Conservation (phyloP, 2,329 filamentous ascomycete species). For the Epichloe glyceriae region DNA sequence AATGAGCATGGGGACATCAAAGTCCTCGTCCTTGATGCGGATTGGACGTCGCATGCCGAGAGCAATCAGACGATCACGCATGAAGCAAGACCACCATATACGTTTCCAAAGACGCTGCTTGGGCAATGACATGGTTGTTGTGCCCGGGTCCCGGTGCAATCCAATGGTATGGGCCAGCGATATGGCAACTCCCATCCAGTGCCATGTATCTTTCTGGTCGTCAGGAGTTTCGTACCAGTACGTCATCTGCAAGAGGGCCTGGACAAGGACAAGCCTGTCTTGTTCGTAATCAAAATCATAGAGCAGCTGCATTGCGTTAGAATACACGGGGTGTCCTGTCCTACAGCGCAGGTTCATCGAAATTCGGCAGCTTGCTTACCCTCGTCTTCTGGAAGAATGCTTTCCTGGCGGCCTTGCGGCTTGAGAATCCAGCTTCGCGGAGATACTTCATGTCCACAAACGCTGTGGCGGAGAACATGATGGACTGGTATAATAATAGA, state of each 20-base stretch:
- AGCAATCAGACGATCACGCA: conserved; percentile 84
- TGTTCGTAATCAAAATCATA: conserved; percentile 95
- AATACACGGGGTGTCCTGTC: conserved; percentile 4
- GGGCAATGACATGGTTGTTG: conserved; percentile 58
- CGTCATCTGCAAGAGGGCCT: conserved; percentile 81
- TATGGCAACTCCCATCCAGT: conserved; percentile 95
- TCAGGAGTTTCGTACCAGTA: conserved; percentile 97
- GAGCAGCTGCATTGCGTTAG: conserved; percentile 42
- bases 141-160: conserved; percentile 70
- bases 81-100: conserved; percentile 97
- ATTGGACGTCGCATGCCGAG: conserved; percentile 89
- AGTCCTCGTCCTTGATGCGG: conserved; percentile 85
- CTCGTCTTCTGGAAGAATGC: conserved; percentile 81
- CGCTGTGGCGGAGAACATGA: conserved; percentile 87
- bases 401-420: conserved; percentile 70
- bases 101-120: conserved; percentile 83
- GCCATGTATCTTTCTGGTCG: conserved; percentile 96
- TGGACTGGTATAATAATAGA: conserved; percentile 78
- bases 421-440: conserved; percentile 62
- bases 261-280: conserved; percentile 78
- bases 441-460: conserved; percentile 75
- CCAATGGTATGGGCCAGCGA: conserved; percentile 90
- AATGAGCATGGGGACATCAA: conserved; percentile 81
- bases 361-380: conserved; percentile 35
- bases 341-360: background rate